Evolutionary conservation across 768 basidiomycete species (phyloP).

Genomic region (Russula foetens): DNA sequence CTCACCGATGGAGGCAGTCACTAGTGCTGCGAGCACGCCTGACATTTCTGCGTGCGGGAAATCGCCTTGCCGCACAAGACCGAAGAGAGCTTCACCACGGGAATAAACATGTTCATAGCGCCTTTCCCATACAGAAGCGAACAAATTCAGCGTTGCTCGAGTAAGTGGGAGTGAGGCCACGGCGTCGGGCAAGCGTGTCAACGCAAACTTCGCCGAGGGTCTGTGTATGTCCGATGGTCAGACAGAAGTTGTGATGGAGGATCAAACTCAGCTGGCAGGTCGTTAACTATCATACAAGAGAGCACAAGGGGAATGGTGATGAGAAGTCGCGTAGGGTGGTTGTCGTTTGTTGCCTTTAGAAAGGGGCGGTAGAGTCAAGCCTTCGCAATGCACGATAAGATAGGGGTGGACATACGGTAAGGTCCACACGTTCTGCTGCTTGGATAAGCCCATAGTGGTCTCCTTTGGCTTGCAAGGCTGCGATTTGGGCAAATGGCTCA

Average conservation of each 20-base stretch:
- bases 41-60: slow-evolving; percentile 41
- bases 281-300: slow-evolving; percentile 54
- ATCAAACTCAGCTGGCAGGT: slow-evolving; percentile 39
- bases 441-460: slow-evolving; percentile 37
- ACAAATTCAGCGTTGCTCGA: slow-evolving; percentile 39
- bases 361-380: not conserved
- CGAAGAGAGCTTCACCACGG: slow-evolving; percentile 36
- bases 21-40: slow-evolving; percentile 36
- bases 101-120: slow-evolving; percentile 49
- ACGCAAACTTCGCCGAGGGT: slow-evolving; percentile 48
- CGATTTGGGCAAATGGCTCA: slow-evolving; percentile 6
- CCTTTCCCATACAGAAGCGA: slow-evolving; percentile 45
- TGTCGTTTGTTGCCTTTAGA: slow-evolving; percentile 22
- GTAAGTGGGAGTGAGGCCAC: slow-evolving; percentile 38
- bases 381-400: not conserved
- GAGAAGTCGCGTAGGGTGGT: slow-evolving; percentile 32
- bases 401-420: slow-evolving; percentile 36
- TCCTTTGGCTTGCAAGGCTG: slow-evolving; percentile 36
- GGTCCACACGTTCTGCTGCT: slow-evolving; percentile 44
- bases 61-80: slow-evolving; percentile 35
- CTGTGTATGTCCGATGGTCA: slow-evolving; percentile 29
- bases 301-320: slow-evolving; percentile 54
- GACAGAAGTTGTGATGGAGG: not conserved
- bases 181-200: slow-evolving; percentile 46
- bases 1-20: slow-evolving; percentile 44